Base-by-base conservation (phyloP, 2,329 filamentous ascomycete genomes). In the Cercospora zeina region DNA sequence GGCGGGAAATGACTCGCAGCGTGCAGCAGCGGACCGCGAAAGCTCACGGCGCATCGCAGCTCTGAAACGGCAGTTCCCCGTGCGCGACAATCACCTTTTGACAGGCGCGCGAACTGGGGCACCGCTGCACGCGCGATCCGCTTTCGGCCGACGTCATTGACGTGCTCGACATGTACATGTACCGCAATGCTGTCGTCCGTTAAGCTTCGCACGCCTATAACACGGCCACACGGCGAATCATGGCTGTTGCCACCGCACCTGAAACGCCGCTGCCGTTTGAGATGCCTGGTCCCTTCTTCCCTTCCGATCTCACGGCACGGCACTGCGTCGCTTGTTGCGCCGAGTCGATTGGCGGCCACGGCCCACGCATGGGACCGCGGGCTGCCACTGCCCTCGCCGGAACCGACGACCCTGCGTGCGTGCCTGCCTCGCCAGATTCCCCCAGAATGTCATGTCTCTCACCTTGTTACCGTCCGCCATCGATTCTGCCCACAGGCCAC, bases 1-100 rank as follows among this genome's bases (percentile, higher is more conserved):
- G 24, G 47, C 47, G 24, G 24, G 47, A 34, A 51, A 58, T 58
- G 56, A 58, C 56, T 58, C 56, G 56, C 56, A 58, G 56, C 56
- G 33, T 37, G 42, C 45, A 49, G 56, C 42, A 51, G 16, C 56
- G 42, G 45, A 42, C 56, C 45, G 42, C 21, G 56, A 51, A 51
- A 24, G 19, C 45, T 58, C 37, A 47, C n/a, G n/a, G 34, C 37
- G 37, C 37, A 21, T 16, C 16, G 37, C 37, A 50, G 31, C n/a
- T 37, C 19, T 50, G 56, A 58, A 49, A 50, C 56, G 27, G 24
- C 56, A 24, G 45, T 13, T 51, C 33, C 51, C 54, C 24, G 37
- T 56, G 60, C 54, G 53, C 60, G 50, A 58, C 42, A 39, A 42
- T 54, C 24, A n/a, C n/a, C n/a, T n/a, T 45, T 45, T 45, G 59